Conservation (phyloP, 2,329 filamentous ascomycete species). For the Alternaria novae-zelandiae region DNA sequence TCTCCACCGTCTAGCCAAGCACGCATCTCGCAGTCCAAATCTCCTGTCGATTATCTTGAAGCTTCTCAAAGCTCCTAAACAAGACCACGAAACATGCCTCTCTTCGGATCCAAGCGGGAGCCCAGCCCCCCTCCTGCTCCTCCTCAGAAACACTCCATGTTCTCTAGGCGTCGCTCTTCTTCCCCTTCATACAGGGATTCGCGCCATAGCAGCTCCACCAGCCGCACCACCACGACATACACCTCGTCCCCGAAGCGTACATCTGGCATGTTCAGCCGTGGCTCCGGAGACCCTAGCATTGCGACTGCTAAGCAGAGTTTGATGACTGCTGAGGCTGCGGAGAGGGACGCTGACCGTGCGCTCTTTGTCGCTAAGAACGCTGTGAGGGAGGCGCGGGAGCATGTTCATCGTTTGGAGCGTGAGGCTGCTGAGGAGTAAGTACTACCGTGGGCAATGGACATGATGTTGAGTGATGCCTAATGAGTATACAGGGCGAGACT, state of each 20-base stretch:
- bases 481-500: conserved; percentile 51
- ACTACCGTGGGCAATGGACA: too few species aligned
- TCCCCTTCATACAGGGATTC: conserved; percentile 22
- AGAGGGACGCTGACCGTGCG: conserved; percentile 70
- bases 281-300: conserved; percentile 67
- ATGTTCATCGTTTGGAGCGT: conserved; percentile 67
- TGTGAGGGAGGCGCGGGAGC: conserved; percentile 68
- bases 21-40: neutral
- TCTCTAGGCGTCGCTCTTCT: conserved; percentile 46
- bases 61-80: neutral
- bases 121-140: conserved; percentile 31
- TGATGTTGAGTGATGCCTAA: neutral
- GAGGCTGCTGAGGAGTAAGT: conserved; percentile 59
- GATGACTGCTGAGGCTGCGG: conserved; percentile 66
- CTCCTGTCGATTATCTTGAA: neutral
- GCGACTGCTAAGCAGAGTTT: conserved; percentile 67
- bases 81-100: conserved; percentile 35
- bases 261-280: conserved; percentile 51
- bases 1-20: neutral
- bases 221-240: conserved; percentile 21
- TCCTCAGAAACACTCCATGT: conserved; percentile 40
- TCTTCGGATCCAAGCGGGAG: conserved; percentile 42
- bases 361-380: conserved; percentile 63
- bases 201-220: conserved; percentile 27
- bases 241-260: conserved; percentile 36